Base-by-base conservation (phyloP, 2,329 filamentous ascomycete genomes). In the Penicillium sp. region DNA sequence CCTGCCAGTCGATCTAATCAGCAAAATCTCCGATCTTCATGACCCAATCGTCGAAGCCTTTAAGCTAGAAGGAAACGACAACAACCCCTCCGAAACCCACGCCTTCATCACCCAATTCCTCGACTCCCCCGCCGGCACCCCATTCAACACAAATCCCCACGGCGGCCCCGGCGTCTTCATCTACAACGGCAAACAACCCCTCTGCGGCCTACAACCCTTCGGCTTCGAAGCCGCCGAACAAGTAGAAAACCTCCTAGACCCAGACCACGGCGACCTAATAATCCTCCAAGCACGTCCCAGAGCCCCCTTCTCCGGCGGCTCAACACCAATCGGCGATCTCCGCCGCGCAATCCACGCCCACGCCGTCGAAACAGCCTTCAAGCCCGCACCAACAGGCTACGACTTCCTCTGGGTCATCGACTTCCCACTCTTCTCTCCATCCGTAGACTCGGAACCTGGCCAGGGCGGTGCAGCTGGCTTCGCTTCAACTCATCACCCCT, bases 401-500 rank as follows among this genome's bases (percentile, higher is more conserved):
- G 76, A 77, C 51, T 92, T 91, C 69, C 78, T 87, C 48, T 99
- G 93, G 93, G 80, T 99, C 11, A 86, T 80, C 0, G 83, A 92
- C 52, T 99, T 99, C 65, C 93, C 93, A 11, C 82, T 99, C 61
- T 99, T 99, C 73, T 90, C 89, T 1, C 88, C 86, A 0, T 73
- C 73, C 9, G 80, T 79, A 44, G 82, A 79, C 43, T 75, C 79
- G 11, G 75, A 87, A 39, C 87, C 88, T 0, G 89, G 89, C 2
- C 91, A 97, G 72, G 89, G 88, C 45, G 90, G 90, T 14, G 70
- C 77, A 1, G 83, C 90, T 0, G 90, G 91, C 4, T 83, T 97
- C 61, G 83, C 86, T 9, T 85, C 92, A 0, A 95, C 91, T 0
- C 93, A 99, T 64, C 93, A 99, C 67, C 93, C 93, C 0, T 99